Conservation (phyloP, 768 basidiomycete species). For the Mrakia blollopis region DNA sequence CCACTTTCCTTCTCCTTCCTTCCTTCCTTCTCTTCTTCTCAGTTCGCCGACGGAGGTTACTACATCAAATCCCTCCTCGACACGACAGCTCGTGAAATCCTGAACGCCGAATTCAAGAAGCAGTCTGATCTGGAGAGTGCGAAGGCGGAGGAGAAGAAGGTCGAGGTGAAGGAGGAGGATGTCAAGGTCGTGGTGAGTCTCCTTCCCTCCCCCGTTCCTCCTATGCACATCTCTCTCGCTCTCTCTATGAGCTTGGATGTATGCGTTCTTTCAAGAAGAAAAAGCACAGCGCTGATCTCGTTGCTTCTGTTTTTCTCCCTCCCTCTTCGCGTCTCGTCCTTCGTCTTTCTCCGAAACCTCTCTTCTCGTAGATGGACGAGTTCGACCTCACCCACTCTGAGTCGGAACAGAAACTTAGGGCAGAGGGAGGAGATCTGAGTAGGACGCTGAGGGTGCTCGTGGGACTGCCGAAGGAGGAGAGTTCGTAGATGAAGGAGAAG, state of each 20-base stretch:
- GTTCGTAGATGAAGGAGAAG: not conserved
- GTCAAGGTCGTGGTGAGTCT: constrained; percentile 13
- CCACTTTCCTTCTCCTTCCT: not conserved
- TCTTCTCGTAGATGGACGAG: constrained; percentile 2
- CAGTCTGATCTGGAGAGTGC: not conserved
- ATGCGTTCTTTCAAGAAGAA: too few species aligned
- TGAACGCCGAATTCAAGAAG: constrained; percentile 1
- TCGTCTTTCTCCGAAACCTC: not conserved
- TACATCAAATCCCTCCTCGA: constrained; percentile 18
- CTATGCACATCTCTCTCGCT: too few species aligned
- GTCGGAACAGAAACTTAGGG: not conserved
- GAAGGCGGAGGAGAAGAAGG: not conserved
- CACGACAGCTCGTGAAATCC: not conserved
- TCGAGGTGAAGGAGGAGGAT: not conserved
- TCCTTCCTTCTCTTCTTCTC: not conserved
- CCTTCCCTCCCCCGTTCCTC: too few species aligned
- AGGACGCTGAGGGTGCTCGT: not conserved
- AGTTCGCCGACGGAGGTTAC: constrained; percentile 21
- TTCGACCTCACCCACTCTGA: constrained; percentile 6
- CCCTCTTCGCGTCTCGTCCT: too few species aligned
- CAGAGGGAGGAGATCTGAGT: not conserved
- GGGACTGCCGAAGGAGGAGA: constrained; percentile 12
- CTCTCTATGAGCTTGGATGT: too few species aligned
- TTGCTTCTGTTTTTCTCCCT: not conserved
- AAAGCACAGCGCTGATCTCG: not conserved